Base-by-base conservation (phyloP, 192 early-diverging fungal species). In the Podila verticillata region DNA sequence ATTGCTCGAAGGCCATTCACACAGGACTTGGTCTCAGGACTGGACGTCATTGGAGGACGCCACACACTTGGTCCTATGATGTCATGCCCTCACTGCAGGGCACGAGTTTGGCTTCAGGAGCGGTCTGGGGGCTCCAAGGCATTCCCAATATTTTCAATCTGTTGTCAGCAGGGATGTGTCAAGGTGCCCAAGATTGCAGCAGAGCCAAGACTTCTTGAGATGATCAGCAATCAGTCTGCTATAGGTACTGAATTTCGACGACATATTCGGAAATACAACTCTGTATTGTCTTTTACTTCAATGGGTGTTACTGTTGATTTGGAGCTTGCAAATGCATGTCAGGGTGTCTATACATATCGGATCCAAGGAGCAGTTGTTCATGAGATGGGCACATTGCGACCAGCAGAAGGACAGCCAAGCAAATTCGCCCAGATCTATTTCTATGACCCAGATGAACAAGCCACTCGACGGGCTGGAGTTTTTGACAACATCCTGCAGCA, bases 241-340 rank as follows among this genome's bases (percentile, higher is more conserved):
- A 10, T 28, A 29, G 51, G 35, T 6, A 24, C 5, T 13, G 4
- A 17, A 34, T 73, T 82, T 70, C n/a, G 54, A 0, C 1, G 70
- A 1, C 32, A 48, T 8, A 82, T 70, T 61, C 7, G 68, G 15
- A 70, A 57, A 49, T 82, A 74, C 49, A 82, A 82, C 28, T 57
- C 72, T 17, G 35, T 58, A 15, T 68, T 82, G 32, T 64, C 80
- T 10, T 74, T 82, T 34, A 70, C 72, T 1, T 82, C 80, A 12
- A 70, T 82, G 54, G 71, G 72, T 0, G 63, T 57, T 7, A 62
- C 8, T 34, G 48, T 61, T 48, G 69, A 61, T 28, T 49, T 20
- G 20, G 49, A 29, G 2, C 63, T 70, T 29, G 64, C 44, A 15
- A 65, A 66, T 63, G 57, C 6, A 47, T 34, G 20, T 48, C 28